A percentile compares a stretch with the other conserved stretches of the same genome.
phyloP scores from a whole-genome alignment of 495 filamentous ascomycete genomes.

The Rhypophila decipiens region DNA sequence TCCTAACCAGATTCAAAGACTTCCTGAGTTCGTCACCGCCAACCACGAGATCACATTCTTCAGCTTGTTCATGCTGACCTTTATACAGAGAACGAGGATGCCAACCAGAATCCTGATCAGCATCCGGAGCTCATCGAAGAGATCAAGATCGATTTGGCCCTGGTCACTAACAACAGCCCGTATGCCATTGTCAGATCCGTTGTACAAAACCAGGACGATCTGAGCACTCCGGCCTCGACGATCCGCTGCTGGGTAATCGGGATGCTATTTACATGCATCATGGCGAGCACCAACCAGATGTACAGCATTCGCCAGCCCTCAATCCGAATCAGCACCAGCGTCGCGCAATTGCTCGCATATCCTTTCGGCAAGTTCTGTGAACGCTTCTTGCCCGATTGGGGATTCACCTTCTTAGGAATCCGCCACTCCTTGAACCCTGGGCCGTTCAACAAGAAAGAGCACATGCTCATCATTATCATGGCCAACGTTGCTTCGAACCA shows the following conservation, averaged over 20 bases:
- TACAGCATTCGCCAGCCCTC: slow-evolving; percentile 31
- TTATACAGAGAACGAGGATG: slow-evolving; percentile 13
- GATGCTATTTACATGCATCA: slow-evolving; percentile 22
- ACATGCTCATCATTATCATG: slow-evolving; percentile 44
- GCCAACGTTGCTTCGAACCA: slow-evolving; percentile 24
- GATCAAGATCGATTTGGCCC: slow-evolving; percentile 36
- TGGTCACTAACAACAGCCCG: slow-evolving; percentile 37
- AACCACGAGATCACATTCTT: background rate
- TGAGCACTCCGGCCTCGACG: slow-evolving; percentile 23
- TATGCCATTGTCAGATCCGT: slow-evolving; percentile 44
- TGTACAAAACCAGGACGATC: slow-evolving; percentile 38
- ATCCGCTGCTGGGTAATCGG: slow-evolving; percentile 33
- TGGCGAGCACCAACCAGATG: slow-evolving; percentile 32
- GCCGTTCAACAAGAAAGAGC: slow-evolving; percentile 43
- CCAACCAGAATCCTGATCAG: slow-evolving; percentile 22
- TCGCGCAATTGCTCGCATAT: slow-evolving; percentile 32
- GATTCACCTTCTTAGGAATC: slow-evolving; percentile 28
- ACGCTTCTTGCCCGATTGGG: slow-evolving; percentile 26
- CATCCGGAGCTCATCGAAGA: slow-evolving; percentile 28
- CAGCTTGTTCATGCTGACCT: background rate
- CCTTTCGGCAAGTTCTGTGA: slow-evolving; percentile 30
- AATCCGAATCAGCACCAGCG: slow-evolving; percentile 25
- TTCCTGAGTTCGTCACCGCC: slow-evolving; percentile 21
- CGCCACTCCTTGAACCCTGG: slow-evolving; percentile 39
- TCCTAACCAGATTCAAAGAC: slow-evolving; percentile 24